phyloP scores from a whole-genome alignment of 768 basidiomycete species.

The Tephrocybe rancida region DNA sequence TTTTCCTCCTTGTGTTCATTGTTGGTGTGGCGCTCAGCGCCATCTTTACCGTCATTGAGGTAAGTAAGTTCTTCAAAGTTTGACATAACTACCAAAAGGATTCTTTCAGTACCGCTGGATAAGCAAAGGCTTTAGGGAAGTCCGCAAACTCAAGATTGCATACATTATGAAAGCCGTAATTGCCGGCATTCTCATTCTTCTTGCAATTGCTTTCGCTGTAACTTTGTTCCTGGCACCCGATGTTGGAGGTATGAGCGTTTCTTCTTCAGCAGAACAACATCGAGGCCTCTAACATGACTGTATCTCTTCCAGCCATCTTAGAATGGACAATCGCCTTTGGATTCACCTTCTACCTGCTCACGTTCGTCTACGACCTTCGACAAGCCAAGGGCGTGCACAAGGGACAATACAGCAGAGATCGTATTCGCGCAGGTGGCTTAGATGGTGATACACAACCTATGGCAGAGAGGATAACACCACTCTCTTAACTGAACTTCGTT shows the following conservation, averaged over 20 bases:
- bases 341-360: slow-evolving; percentile 72
- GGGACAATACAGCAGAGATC: slow-evolving; percentile 43
- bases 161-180: slow-evolving; percentile 68
- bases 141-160: slow-evolving; percentile 47
- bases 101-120: slow-evolving; percentile 62
- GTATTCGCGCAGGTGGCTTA: slow-evolving; percentile 20
- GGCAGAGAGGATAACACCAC: neutral
- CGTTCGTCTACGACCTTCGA: slow-evolving; percentile 73
- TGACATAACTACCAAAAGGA: neutral
- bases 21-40: slow-evolving; percentile 71
- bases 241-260: slow-evolving; percentile 58
- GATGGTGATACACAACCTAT: neutral
- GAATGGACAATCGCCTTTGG: slow-evolving; percentile 79
- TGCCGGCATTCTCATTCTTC: slow-evolving; percentile 54
- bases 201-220: slow-evolving; percentile 66
- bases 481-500: neutral
- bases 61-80: slow-evolving; percentile 21
- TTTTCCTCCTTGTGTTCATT: slow-evolving; percentile 74
- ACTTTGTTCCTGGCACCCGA: slow-evolving; percentile 45
- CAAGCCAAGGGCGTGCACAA: slow-evolving; percentile 54
- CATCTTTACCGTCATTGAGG: slow-evolving; percentile 75
- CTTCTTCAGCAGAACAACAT: too few species aligned
- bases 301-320: slow-evolving; percentile 58
- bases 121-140: slow-evolving; percentile 51
- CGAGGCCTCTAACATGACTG: too few species aligned